These are phyloP conservation scores for Thyridium curvatum DNA, from an alignment of 2,329 filamentous ascomycete species.

Conservation along the genomic window DNA sequence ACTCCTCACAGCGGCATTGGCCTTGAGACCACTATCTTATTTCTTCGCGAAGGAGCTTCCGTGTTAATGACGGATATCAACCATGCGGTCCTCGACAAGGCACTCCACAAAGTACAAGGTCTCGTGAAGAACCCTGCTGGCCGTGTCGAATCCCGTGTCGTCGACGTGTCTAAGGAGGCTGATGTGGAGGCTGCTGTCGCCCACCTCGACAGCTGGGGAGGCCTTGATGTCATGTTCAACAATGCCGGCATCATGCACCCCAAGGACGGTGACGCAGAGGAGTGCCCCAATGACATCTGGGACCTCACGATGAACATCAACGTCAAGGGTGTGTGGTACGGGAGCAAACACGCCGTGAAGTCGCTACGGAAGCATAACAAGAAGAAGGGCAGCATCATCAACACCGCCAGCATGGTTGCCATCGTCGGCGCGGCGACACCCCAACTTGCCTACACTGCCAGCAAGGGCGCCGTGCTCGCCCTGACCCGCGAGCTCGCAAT, in stretches of 20 bases:
- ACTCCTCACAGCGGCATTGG: background rate
- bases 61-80: too few species aligned
- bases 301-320: conserved; percentile 88
- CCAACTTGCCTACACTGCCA: conserved; percentile 85
- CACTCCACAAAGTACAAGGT: too few species aligned
- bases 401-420: conserved; percentile 82
- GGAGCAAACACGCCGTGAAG: conserved; percentile 82
- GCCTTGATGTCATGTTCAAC: conserved; percentile 88
- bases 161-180: conserved; percentile 78
- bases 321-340: conserved; percentile 93
- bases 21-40: background rate
- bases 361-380: conserved; percentile 74
- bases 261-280: conserved; percentile 68
- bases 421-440: conserved; percentile 80
- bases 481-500: conserved; percentile 85
- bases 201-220: conserved; percentile 73
- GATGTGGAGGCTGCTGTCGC: conserved; percentile 70
- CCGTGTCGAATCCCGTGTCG: conserved; percentile 14
- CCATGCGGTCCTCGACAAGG: too few species aligned
- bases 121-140: too few species aligned
- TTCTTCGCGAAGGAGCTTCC: background rate
- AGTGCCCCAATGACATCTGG: conserved; percentile 86
- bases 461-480: conserved; percentile 84
- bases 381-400: conserved; percentile 74
- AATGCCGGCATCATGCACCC: conserved; percentile 95